Conservation (phyloP, 176 grass and related monocot species). For the Bromus sterilis region DNA sequence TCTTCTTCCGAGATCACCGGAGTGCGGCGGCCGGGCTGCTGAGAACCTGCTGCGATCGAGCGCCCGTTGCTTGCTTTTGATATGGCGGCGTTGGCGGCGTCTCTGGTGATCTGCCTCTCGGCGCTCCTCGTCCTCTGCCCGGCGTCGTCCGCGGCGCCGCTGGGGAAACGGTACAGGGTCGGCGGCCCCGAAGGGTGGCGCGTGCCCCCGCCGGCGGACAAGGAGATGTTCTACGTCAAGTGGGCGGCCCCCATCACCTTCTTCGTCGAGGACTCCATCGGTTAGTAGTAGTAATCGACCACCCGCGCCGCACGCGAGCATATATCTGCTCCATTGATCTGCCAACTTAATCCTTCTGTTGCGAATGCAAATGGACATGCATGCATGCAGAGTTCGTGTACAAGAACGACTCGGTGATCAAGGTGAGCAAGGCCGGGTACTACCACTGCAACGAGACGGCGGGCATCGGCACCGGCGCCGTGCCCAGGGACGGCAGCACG, state of each 20-base stretch:
- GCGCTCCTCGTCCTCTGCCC: background rate
- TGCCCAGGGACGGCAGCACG: slow-evolving; percentile 43
- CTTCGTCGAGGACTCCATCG: slow-evolving; percentile 48
- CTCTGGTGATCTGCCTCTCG: background rate
- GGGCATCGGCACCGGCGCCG: background rate
- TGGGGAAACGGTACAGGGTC: slow-evolving; percentile 35
- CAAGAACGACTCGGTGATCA: slow-evolving; percentile 73
- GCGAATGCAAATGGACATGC: background rate
- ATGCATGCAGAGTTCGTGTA: slow-evolving; percentile 56
- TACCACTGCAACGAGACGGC: slow-evolving; percentile 78
- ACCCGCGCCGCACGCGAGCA: background rate
- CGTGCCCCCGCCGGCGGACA: slow-evolving; percentile 31
- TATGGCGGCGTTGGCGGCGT: slow-evolving; percentile 8
- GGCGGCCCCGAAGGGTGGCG: slow-evolving; percentile 66
- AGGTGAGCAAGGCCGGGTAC: slow-evolving; percentile 51
- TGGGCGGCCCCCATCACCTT: slow-evolving; percentile 63
- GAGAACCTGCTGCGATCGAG: background rate
- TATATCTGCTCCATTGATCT: background rate
- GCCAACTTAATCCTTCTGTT: background rate
- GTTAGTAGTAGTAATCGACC: background rate
- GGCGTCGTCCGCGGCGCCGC: background rate
- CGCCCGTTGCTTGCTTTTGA: background rate
- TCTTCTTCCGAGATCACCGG: background rate
- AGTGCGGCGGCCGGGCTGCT: background rate
- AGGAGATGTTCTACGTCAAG: slow-evolving; percentile 33